Evolutionary conservation across 2,329 filamentous ascomycete genomes (phyloP), one percentile per base, ranked within the genome.

Genomic region (Xylariaceae sp.): DNA sequence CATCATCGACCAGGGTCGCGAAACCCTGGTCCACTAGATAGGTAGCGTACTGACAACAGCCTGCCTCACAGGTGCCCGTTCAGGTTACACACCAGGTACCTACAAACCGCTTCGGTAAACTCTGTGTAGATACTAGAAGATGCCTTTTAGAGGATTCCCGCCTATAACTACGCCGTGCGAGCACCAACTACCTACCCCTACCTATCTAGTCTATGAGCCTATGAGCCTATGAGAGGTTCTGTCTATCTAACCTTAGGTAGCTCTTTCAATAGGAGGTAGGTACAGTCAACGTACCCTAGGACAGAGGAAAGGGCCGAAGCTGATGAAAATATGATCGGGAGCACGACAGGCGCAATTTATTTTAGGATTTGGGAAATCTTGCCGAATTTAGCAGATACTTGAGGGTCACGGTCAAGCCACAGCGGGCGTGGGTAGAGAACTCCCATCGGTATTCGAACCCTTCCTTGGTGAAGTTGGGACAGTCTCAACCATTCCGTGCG

Each of bases 241-340:
- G 5, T 37, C 8, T 37, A 37, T 11, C 8, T 9, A 37, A 37
- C 35, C 3, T 8, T 40, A 40, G 39, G 39, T 40, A 40, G 12
- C 12, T 11, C 39, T 40, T 40, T 19, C 8, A 9, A 11, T 37
- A 11, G 8, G 8, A 7, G 8, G 35, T 37, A 37, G 8, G 8
- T 7, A 7, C 8, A 37, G 3, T 37, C 6, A 1, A 41, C 52
- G 56, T 53, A 32, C 47, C 49, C 32, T 45, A 11, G 41, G 35
- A 39, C 37, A 35, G 45, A 43, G 32, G 53, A 53, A 55, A 53
- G 53, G 49, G 49, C 55, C 53, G 55, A 57, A 57, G 55, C 52
- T 51, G 55, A 45, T 31, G 30, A 54, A 46, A 39, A 35, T 41
- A 47, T 19, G 44, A 43, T 12, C 51, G 26, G 48, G 40, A 40